A percentile compares a stretch with the other conserved stretches of the same genome.
Evolutionary conservation across 352 stramenopile species (phyloP).

Genomic region (Phytophthora cactorum): DNA sequence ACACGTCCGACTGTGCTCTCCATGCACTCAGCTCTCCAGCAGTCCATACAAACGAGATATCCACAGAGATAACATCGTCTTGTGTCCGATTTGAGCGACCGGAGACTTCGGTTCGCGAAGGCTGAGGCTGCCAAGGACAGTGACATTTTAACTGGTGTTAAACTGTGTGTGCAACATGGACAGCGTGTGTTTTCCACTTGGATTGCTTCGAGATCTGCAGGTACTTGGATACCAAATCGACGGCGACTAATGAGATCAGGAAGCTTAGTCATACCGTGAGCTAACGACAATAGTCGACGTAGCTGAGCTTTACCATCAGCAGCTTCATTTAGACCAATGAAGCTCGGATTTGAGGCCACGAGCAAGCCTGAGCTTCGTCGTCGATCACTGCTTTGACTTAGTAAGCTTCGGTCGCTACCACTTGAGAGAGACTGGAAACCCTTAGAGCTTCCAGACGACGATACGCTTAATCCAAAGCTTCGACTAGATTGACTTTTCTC

Average conservation of each 20-base stretch:
- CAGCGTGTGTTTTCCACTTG: constrained; percentile 24
- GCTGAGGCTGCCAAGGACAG: constrained; percentile 20
- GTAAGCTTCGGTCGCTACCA: constrained; percentile 4
- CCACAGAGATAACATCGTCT: constrained; percentile 31
- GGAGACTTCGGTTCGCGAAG: constrained; percentile 18
- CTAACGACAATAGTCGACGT: constrained; percentile 21
- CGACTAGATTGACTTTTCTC: background rate
- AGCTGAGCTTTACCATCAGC: constrained; percentile 8
- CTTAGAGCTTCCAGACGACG: constrained; percentile 1
- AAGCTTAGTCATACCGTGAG: constrained; percentile 25
- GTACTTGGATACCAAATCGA: constrained; percentile 23
- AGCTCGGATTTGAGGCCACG: constrained; percentile 5
- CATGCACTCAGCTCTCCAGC: constrained; percentile 31
- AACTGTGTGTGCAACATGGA: constrained; percentile 32
- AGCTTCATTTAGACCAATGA: background rate
- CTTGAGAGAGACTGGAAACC: background rate
- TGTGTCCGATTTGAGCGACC: constrained; percentile 21
- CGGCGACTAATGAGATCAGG: constrained; percentile 22
- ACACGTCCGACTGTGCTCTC: constrained; percentile 22
- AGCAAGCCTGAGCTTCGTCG: constrained; percentile 2
- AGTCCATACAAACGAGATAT: constrained; percentile 30
- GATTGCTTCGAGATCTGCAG: constrained; percentile 14
- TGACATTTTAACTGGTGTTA: constrained; percentile 26
- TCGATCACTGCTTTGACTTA: constrained; percentile 7
- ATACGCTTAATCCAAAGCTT: background rate